phyloP scores from a whole-genome alignment of 306 rosid genomes.

The Trichosanthes truncata region DNA sequence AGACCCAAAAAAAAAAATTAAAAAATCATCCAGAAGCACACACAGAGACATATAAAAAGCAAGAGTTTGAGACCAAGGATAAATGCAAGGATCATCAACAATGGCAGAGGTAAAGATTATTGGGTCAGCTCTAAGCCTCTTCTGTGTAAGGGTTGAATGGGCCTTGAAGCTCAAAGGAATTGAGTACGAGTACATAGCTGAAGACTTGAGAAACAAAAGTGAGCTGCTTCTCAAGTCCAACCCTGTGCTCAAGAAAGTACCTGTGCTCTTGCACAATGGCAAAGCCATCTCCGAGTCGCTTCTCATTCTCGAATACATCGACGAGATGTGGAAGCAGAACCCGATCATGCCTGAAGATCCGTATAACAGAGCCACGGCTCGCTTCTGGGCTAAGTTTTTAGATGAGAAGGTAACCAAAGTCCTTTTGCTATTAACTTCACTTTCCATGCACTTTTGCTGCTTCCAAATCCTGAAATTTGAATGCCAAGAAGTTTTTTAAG shows the following conservation, averaged over 20 bases:
- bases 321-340: slow-evolving; percentile 34
- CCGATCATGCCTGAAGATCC: slow-evolving; percentile 21
- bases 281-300: slow-evolving; percentile 37
- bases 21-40: neutral
- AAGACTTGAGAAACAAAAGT: slow-evolving; percentile 37
- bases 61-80: neutral
- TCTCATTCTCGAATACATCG: slow-evolving; percentile 44
- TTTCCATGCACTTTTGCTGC: neutral
- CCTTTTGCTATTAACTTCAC: neutral
- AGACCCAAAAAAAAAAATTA: neutral
- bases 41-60: neutral
- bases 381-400: slow-evolving; percentile 13
- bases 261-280: slow-evolving; percentile 42
- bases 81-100: neutral
- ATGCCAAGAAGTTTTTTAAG: neutral
- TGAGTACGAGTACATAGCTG: slow-evolving; percentile 25
- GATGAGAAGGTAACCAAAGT: slow-evolving; percentile 20
- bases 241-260: slow-evolving; percentile 46
- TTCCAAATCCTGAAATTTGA: neutral
- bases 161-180: slow-evolving; percentile 35
- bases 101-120: slow-evolving; percentile 22
- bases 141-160: slow-evolving; percentile 30
- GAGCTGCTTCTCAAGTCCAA: slow-evolving; percentile 35
- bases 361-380: slow-evolving; percentile 1
- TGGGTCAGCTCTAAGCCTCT: slow-evolving; percentile 10